Percentiles rank a stretch among this genome's conserved stretches.
Conservation (phyloP, 2,329 filamentous ascomycete species). For the Hypoxylon sp. region DNA sequence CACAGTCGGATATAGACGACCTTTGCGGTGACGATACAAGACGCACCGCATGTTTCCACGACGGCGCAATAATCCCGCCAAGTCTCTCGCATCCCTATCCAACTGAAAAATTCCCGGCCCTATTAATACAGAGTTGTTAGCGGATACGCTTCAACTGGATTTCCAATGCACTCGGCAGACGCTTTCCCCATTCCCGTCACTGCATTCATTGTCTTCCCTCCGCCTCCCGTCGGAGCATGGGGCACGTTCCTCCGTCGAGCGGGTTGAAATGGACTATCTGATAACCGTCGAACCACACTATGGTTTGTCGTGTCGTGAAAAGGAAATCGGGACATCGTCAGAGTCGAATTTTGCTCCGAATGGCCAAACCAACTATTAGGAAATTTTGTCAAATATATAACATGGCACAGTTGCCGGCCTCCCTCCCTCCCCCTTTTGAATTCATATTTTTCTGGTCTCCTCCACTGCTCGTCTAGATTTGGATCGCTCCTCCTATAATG, state of each 20-base stretch:
- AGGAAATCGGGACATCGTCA: slow-evolving; percentile 40
- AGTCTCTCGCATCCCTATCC: not conserved
- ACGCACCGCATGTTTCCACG: slow-evolving; percentile 9
- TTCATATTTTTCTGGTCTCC: slow-evolving; percentile 9
- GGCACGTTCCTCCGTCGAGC: slow-evolving; percentile 7
- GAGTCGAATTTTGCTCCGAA: slow-evolving; percentile 12
- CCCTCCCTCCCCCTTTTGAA: not conserved
- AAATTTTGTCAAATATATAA: slow-evolving; percentile 13
- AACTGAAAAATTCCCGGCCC: slow-evolving; percentile 1
- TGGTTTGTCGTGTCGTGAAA: slow-evolving; percentile 30
- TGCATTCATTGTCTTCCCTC: slow-evolving; percentile 3
- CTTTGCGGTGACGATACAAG: slow-evolving; percentile 13
- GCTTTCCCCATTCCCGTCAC: not conserved
- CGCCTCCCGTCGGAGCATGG: not conserved
- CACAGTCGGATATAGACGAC: not conserved
- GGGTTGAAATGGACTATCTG: slow-evolving; percentile 7
- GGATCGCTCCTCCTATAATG: slow-evolving; percentile 15
- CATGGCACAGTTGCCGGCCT: not conserved
- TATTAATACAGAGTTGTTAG: slow-evolving; percentile 28
- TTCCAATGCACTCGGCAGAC: not conserved
- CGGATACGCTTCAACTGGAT: slow-evolving; percentile 4
- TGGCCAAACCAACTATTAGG: slow-evolving; percentile 23
- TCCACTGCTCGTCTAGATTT: slow-evolving; percentile 7
- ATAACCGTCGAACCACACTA: slow-evolving; percentile 21
- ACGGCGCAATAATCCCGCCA: slow-evolving; percentile 5